These are phyloP conservation scores for Lycium barbarum DNA, from an alignment of 257 asterid species.

Conservation along the genomic window DNA sequence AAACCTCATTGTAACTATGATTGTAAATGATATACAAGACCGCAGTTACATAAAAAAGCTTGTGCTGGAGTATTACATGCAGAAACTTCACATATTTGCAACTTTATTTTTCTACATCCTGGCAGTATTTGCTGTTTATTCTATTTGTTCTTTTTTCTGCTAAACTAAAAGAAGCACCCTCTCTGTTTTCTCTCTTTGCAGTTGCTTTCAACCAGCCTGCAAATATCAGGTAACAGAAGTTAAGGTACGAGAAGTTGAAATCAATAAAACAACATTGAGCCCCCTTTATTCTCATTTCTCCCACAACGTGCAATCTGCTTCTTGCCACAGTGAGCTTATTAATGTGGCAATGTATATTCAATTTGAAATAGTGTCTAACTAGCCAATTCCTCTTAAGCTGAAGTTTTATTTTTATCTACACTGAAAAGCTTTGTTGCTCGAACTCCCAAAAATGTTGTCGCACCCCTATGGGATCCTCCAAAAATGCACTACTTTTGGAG, in stretches of 20 bases:
- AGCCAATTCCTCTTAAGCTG: not conserved
- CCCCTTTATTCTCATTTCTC: no score
- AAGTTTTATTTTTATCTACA: not conserved
- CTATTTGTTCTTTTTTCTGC: not conserved
- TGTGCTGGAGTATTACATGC: not conserved
- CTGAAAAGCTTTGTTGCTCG: no score
- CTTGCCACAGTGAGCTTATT: not conserved
- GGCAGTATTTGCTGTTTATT: not conserved
- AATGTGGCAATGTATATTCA: not conserved
- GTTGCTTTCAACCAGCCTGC: slow-evolving; percentile 30
- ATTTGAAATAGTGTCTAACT: not conserved
- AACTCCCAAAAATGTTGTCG: no score
- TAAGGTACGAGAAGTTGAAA: not conserved
- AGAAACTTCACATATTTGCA: not conserved
- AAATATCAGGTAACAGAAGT: slow-evolving; percentile 25
- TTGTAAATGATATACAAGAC: not conserved
- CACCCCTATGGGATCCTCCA: no score
- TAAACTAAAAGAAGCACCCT: slow-evolving; percentile 29
- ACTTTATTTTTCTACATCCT: slow-evolving; percentile 6
- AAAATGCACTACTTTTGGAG: no score
- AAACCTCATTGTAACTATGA: not conserved
- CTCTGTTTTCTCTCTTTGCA: slow-evolving; percentile 25
- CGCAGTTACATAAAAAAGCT: not conserved
- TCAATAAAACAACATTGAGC: not conserved
- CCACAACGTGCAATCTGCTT: no score